Percentiles rank a stretch among this genome's conserved stretches.
Evolutionary conservation across 768 basidiomycete genomes (phyloP).

Genomic region (Terana coerulea): DNA sequence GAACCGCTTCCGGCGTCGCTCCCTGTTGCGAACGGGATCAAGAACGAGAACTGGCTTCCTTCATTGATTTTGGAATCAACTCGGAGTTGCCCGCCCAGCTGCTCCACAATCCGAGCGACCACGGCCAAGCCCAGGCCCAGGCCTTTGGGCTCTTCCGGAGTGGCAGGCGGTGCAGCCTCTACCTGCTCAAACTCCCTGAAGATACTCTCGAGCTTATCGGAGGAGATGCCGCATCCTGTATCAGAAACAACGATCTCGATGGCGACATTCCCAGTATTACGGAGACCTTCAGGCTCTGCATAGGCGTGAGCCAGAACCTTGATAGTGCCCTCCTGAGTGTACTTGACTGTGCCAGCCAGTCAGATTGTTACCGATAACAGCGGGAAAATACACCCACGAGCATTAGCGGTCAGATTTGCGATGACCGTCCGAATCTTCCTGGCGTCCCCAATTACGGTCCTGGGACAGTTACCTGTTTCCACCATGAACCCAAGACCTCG

Average conservation of each 20-base stretch:
- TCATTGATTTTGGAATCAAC: slow-evolving; percentile 66
- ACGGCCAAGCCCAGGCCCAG: slow-evolving; percentile 75
- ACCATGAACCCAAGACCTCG: slow-evolving; percentile 57
- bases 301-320: slow-evolving; percentile 52
- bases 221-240: slow-evolving; percentile 68
- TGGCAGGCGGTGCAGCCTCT: slow-evolving; percentile 43
- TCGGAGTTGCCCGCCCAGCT: slow-evolving; percentile 73
- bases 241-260: slow-evolving; percentile 72
- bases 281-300: slow-evolving; percentile 48
- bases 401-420: slow-evolving; percentile 75
- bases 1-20: slow-evolving; percentile 16
- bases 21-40: slow-evolving; percentile 56
- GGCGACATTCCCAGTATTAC: slow-evolving; percentile 41
- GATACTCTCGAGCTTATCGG: slow-evolving; percentile 65
- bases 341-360: slow-evolving; percentile 52
- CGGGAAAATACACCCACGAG: slow-evolving; percentile 39
- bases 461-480: slow-evolving; percentile 50
- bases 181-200: slow-evolving; percentile 81
- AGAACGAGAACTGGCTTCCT: slow-evolving; percentile 71
- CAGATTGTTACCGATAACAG: slow-evolving; percentile 1
- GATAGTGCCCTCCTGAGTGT: slow-evolving; percentile 59
- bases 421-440: slow-evolving; percentile 74
- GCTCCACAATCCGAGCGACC: slow-evolving; percentile 76
- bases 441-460: slow-evolving; percentile 64
- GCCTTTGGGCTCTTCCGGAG: slow-evolving; percentile 24